phyloP scores from a whole-genome alignment of 2,329 filamentous ascomycete species.

The Mycogone perniciosa region DNA sequence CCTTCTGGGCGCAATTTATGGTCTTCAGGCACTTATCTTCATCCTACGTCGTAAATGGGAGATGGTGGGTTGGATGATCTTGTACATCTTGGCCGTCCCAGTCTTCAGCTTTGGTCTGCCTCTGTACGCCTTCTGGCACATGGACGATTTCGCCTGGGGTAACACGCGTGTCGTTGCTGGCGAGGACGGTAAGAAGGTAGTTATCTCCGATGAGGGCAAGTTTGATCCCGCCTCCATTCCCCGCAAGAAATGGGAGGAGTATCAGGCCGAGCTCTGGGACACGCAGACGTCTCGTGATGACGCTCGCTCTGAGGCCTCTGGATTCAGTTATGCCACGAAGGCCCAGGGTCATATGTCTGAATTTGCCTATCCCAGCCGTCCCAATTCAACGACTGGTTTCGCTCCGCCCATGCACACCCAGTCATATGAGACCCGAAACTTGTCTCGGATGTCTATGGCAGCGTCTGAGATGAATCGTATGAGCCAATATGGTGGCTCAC shows the following conservation, averaged over 20 bases:
- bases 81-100: conserved; percentile 86
- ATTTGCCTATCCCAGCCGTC: conserved; percentile 58
- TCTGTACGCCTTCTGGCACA: conserved; percentile 96
- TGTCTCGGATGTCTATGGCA: conserved; percentile 73
- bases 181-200: conserved; percentile 84
- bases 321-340: conserved; percentile 90
- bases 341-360: conserved; percentile 59
- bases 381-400: conserved; percentile 48
- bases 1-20: conserved; percentile 90
- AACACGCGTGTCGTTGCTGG: conserved; percentile 96
- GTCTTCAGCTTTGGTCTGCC: conserved; percentile 88
- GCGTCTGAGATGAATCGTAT: conserved; percentile 63
- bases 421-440: conserved; percentile 41
- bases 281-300: conserved; percentile 80
- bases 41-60: conserved; percentile 96
- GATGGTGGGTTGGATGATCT: conserved; percentile 99
- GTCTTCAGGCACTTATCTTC: conserved; percentile 94
- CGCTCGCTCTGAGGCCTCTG: conserved; percentile 79
- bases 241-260: conserved; percentile 99
- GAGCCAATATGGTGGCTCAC: conserved; percentile 55
- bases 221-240: conserved; percentile 91
- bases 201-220: conserved; percentile 95
- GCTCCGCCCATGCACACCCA: conserved; percentile 43
- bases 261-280: conserved; percentile 97
- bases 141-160: conserved; percentile 99